phyloP scores from a whole-genome alignment of 1,284 basidiomycete species.

The Psilocybe mexicana region DNA sequence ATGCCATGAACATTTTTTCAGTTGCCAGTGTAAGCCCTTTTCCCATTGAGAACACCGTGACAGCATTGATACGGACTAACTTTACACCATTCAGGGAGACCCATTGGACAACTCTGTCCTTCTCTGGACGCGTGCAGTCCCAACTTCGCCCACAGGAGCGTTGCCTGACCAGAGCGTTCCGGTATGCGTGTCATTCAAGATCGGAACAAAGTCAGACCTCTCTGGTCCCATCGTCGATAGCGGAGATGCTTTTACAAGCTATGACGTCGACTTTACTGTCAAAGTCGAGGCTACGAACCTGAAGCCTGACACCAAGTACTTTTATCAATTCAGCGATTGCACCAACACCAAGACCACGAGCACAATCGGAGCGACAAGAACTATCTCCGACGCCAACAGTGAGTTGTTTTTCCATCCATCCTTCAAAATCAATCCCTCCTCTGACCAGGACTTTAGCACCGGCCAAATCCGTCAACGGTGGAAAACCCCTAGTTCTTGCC shows the following conservation, averaged over 20 bases:
- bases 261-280: conserved; percentile 66
- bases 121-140: conserved; percentile 62
- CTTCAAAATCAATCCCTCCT: background rate
- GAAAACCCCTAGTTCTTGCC: conserved; percentile 54
- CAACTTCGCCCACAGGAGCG: conserved; percentile 35
- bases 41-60: background rate
- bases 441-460: conserved; percentile 36
- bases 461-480: conserved; percentile 52
- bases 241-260: conserved; percentile 58
- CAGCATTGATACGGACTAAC: background rate
- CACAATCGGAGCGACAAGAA: conserved; percentile 52
- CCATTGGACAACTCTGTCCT: conserved; percentile 61
- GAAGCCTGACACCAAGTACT: conserved; percentile 57
- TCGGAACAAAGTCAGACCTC: conserved; percentile 39
- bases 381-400: conserved; percentile 49
- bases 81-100: conserved; percentile 44
- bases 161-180: conserved; percentile 56
- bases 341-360: conserved; percentile 45
- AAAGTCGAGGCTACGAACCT: conserved; percentile 63
- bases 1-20: conserved; percentile 12
- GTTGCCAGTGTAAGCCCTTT: conserved; percentile 39
- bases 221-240: conserved; percentile 43
- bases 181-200: conserved; percentile 56
- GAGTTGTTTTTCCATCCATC: conserved; percentile 15
- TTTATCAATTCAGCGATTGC: conserved; percentile 63